These are phyloP conservation scores for Suillus weaverae DNA, from an alignment of 768 basidiomycete genomes.

Conservation along the genomic window DNA sequence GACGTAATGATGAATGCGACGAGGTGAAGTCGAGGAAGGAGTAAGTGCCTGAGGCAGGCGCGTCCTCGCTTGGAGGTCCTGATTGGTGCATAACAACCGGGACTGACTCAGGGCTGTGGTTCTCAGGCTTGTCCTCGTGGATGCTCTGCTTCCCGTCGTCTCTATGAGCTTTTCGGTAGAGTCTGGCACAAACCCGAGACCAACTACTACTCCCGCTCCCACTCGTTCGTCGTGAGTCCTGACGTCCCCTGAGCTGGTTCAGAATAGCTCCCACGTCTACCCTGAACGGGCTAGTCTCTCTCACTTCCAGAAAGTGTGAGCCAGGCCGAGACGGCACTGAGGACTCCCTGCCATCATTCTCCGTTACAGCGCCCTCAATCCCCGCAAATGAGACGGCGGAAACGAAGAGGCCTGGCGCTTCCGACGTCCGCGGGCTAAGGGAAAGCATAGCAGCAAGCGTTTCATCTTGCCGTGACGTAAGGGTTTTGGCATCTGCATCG, in stretches of 20 bases:
- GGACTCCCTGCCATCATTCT: slow-evolving; percentile 9
- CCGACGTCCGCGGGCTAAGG: slow-evolving; percentile 46
- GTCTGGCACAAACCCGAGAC: slow-evolving; percentile 31
- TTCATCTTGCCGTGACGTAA: slow-evolving; percentile 32
- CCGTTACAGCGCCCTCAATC: slow-evolving; percentile 4
- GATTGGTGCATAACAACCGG: slow-evolving; percentile 31
- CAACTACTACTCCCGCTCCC: slow-evolving; percentile 28
- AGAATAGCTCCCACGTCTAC: slow-evolving; percentile 40
- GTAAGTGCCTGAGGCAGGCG: slow-evolving; percentile 32
- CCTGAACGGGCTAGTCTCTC: slow-evolving; percentile 47
- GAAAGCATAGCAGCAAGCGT: slow-evolving; percentile 43
- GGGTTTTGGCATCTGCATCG: slow-evolving; percentile 31
- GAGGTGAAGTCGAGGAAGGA: slow-evolving; percentile 34
- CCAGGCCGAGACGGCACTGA: slow-evolving; percentile 7
- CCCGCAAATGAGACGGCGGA: slow-evolving; percentile 7
- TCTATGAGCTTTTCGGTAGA: slow-evolving; percentile 32
- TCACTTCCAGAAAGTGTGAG: slow-evolving; percentile 35
- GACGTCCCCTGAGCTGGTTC: slow-evolving; percentile 16
- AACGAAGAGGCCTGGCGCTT: slow-evolving; percentile 20
- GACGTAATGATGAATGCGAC: slow-evolving; percentile 25
- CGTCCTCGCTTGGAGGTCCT: slow-evolving; percentile 20
- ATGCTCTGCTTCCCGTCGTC: slow-evolving; percentile 28
- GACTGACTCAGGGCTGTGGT: slow-evolving; percentile 30
- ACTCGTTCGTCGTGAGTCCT: slow-evolving; percentile 24
- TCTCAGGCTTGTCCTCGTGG: slow-evolving; percentile 15